These are phyloP conservation scores for Nannochloropsis gaditana DNA, from an alignment of 108 stramenopile species.

Conservation along the genomic window DNA sequence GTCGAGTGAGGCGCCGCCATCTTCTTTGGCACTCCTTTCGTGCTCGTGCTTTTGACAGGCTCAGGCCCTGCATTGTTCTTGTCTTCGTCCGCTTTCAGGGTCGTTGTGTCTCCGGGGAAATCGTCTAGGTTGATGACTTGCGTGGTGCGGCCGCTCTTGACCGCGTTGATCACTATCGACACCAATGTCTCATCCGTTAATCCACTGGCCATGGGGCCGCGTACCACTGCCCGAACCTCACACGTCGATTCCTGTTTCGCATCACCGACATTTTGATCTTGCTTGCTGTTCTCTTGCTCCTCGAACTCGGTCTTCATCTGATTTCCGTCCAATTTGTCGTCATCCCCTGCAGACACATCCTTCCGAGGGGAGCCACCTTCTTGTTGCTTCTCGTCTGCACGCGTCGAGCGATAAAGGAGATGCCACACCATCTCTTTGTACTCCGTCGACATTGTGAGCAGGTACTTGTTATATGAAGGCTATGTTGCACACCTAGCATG, in stretches of 20 bases:
- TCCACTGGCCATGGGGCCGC: background rate
- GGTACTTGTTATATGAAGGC: no score
- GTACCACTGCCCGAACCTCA: background rate
- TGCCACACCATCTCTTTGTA: background rate
- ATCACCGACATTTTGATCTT: background rate
- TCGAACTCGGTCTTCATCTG: background rate
- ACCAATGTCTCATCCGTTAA: background rate
- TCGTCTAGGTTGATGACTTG: background rate
- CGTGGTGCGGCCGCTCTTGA: constrained; percentile 4
- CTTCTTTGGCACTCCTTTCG: no score
- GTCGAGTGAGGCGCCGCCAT: no score
- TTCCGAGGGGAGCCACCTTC: background rate
- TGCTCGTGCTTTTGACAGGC: no score
- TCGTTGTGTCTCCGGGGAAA: background rate
- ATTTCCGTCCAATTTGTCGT: background rate
- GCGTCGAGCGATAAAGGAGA: background rate
- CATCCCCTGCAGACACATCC: background rate
- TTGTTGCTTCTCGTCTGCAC: background rate
- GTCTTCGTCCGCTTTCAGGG: no score
- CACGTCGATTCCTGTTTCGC: background rate
- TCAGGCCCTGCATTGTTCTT: no score
- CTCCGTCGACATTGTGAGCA: no score
- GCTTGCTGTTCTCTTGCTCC: background rate
- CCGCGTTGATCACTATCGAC: background rate
- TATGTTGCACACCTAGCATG: no score